Conservation (phyloP, 148 eudicot genomes). For the Simmondsia chinensis region DNA sequence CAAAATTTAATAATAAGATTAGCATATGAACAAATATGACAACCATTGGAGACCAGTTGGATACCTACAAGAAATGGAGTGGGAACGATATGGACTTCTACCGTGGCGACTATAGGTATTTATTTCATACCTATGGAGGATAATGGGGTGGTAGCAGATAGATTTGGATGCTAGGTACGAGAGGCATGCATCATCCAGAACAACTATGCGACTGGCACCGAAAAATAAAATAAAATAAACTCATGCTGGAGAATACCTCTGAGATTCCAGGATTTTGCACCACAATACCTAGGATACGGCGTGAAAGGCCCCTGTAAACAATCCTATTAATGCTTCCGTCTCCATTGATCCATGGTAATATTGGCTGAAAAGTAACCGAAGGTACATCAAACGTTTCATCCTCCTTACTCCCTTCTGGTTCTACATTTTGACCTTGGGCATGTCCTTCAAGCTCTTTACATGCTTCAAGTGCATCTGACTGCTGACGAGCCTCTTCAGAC, state of each 20-base stretch:
- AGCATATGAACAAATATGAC: no score
- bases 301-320: conserved; percentile 75
- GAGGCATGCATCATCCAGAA: not conserved
- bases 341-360: conserved; percentile 94
- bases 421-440: conserved; percentile 15
- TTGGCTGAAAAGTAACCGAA: conserved; percentile 36
- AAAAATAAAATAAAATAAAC: not conserved
- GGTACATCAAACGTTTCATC: conserved; percentile 17
- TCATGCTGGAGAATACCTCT: conserved; percentile 35
- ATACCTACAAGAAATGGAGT: no score
- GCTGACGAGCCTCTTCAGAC: conserved; percentile 41
- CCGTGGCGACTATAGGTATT: no score
- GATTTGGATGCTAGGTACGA: no score
- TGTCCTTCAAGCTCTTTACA: conserved; percentile 16
- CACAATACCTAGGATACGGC: conserved; percentile 74
- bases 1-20: no score
- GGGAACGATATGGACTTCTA: no score
- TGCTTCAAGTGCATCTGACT: conserved; percentile 19
- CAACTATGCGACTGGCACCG: not conserved
- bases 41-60: no score
- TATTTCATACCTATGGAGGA: no score
- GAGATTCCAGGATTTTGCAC: conserved; percentile 86
- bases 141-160: no score
- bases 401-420: conserved; percentile 13
- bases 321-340: conserved; percentile 70